phyloP scores from a whole-genome alignment of 2,329 filamentous ascomycete species.

The Fusarium sterilihyphosum region DNA sequence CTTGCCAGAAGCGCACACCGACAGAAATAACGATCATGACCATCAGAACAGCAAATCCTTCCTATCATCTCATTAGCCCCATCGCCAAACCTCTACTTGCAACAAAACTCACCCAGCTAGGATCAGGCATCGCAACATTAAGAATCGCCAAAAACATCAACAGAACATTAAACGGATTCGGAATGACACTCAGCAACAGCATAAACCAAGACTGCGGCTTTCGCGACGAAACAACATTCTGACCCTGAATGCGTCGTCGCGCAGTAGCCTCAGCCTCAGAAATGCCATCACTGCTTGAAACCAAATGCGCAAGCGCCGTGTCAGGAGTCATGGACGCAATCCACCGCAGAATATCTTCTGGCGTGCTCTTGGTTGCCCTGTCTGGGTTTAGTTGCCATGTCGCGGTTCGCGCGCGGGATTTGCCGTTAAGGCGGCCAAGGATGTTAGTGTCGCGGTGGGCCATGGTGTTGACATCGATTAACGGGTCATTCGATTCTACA shows the following conservation, averaged over 20 bases:
- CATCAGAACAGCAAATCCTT: not conserved
- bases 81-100: rapidly evolving
- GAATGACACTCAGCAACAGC: not conserved
- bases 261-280: not conserved
- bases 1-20: not conserved
- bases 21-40: not conserved
- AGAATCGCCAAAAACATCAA: not conserved
- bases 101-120: not conserved
- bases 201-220: conserved; percentile 4
- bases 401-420: not conserved
- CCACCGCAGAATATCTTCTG: not conserved
- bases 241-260: not conserved
- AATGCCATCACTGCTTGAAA: not conserved
- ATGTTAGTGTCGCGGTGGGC: not conserved
- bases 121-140: not conserved
- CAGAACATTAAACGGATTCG: not conserved
- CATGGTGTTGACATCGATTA: not conserved
- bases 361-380: not conserved
- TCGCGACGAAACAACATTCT: not conserved
- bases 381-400: not conserved
- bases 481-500: not conserved
- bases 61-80: not conserved
- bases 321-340: not conserved
- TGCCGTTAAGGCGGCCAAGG: not conserved
- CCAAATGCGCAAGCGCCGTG: not conserved